These are phyloP conservation scores for Lachnellula cervina DNA, from an alignment of 2,329 filamentous ascomycete genomes.

Conservation along the genomic window DNA sequence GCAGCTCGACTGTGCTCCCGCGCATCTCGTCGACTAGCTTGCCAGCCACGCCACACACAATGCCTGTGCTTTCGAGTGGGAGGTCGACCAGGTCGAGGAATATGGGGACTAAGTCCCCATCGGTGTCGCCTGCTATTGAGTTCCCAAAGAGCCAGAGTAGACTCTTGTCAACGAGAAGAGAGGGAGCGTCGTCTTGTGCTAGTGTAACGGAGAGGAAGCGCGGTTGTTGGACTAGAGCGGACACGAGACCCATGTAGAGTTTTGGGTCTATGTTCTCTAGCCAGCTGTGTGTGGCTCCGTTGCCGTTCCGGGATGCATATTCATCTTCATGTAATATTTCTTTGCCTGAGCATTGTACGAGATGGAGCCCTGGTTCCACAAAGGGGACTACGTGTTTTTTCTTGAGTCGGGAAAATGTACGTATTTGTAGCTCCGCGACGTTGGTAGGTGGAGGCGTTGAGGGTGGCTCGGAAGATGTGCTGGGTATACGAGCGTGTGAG, in stretches of 20 bases:
- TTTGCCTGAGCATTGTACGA: constrained; percentile 77
- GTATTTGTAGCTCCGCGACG: constrained; percentile 71
- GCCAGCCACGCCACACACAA: constrained; percentile 90
- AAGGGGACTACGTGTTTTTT: constrained; percentile 69
- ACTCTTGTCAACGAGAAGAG: constrained; percentile 65
- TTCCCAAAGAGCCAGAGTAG: constrained; percentile 64
- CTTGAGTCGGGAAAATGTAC: constrained; percentile 80
- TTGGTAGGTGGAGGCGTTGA: constrained; percentile 73
- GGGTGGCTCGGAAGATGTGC: constrained; percentile 45
- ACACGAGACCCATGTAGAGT: constrained; percentile 58
- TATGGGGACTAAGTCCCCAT: constrained; percentile 73
- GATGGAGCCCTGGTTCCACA: constrained; percentile 61
- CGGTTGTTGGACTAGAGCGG: constrained; percentile 56
- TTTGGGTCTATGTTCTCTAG: constrained; percentile 57
- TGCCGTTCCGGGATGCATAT: constrained; percentile 33
- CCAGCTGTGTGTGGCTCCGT: constrained; percentile 38
- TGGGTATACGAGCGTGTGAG: constrained; percentile 34
- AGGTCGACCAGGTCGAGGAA: constrained; percentile 78
- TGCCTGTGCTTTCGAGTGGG: constrained; percentile 84
- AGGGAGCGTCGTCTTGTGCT: constrained; percentile 68
- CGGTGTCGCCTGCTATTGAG: constrained; percentile 70
- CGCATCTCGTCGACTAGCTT: constrained; percentile 64
- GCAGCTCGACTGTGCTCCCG: constrained; percentile 21
- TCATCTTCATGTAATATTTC: constrained; percentile 27
- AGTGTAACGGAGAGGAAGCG: constrained; percentile 70